Percentiles rank a stretch among this genome's conserved stretches.
Conservation (phyloP, 306 rosid species). For the Sindora glabra region DNA sequence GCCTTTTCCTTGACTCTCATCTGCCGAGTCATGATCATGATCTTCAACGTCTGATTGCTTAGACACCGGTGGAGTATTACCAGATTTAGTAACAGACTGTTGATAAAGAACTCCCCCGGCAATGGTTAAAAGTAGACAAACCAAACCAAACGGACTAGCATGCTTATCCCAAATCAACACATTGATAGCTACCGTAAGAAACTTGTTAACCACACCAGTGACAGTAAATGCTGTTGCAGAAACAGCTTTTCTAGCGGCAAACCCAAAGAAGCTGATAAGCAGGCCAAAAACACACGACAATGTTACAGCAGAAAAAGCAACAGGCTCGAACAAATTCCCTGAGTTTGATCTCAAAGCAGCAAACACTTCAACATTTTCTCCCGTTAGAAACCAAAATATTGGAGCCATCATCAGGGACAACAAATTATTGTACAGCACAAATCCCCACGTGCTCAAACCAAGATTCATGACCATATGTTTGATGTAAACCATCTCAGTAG, state of each 20-base stretch:
- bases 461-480: constrained; percentile 93
- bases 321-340: constrained; percentile 41
- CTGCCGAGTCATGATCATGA: constrained; percentile 28
- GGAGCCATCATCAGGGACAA: constrained; percentile 86
- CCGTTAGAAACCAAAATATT: constrained; percentile 63
- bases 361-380: constrained; percentile 69
- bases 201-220: constrained; percentile 94
- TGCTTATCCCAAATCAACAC: constrained; percentile 93
- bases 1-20: constrained; percentile 41
- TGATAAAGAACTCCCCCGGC: constrained; percentile 87
- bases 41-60: constrained; percentile 36
- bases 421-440: constrained; percentile 74
- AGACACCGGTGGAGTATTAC: constrained; percentile 27
- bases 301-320: constrained; percentile 54
- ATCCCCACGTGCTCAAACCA: constrained; percentile 90
- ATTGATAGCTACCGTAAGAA: constrained; percentile 84
- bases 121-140: constrained; percentile 76
- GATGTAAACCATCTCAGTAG: constrained; percentile 95
- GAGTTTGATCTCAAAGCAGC: constrained; percentile 43
- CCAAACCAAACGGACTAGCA: constrained; percentile 81
- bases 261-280: constrained; percentile 91
- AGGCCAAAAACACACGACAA: constrained; percentile 82
- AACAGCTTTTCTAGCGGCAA: constrained; percentile 85
- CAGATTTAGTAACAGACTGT: constrained; percentile 64
- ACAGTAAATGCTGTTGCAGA: constrained; percentile 94